Evolutionary conservation across 208 protist species (phyloP).

Genomic region (Crithidia bombi): DNA sequence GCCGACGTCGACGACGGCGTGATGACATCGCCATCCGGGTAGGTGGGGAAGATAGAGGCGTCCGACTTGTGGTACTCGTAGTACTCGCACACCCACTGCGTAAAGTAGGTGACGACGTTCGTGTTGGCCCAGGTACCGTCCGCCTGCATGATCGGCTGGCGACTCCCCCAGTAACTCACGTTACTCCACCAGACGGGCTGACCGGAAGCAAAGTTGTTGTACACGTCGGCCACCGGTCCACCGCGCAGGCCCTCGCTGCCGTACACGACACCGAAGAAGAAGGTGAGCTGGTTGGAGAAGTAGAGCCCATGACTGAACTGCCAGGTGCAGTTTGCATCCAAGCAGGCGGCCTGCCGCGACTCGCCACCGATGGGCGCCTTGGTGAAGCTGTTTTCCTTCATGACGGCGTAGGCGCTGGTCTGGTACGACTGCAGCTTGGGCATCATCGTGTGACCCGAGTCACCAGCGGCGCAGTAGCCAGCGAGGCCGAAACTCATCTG

Average conservation of each 20-base stretch:
- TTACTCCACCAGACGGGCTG: constrained; percentile 50
- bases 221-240: constrained; percentile 21
- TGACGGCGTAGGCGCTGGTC: constrained; percentile 14
- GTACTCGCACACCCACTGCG: constrained; percentile 62
- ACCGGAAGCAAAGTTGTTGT: constrained; percentile 37
- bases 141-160: constrained; percentile 43
- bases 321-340: constrained; percentile 49
- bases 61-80: constrained; percentile 64
- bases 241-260: constrained; percentile 19
- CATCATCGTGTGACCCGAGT: constrained; percentile 64
- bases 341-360: constrained; percentile 46
- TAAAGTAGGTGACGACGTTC: constrained; percentile 44
- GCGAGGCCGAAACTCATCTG: constrained; percentile 25
- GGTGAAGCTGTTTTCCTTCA: constrained; percentile 29
- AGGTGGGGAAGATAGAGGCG: constrained; percentile 53
- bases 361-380: constrained; percentile 54
- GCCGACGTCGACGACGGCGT: constrained; percentile 1
- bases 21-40: constrained; percentile 54
- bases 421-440: constrained; percentile 52
- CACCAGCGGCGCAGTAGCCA: constrained; percentile 42
- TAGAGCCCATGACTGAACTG: constrained; percentile 62
- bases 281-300: constrained; percentile 48
- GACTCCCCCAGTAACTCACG: constrained; percentile 50
- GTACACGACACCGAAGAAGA: constrained; percentile 58
- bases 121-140: constrained; percentile 54